Evolutionary conservation across 2,329 filamentous ascomycete genomes (phyloP).

Genomic region (Sodiomyces alkalinus): DNA sequence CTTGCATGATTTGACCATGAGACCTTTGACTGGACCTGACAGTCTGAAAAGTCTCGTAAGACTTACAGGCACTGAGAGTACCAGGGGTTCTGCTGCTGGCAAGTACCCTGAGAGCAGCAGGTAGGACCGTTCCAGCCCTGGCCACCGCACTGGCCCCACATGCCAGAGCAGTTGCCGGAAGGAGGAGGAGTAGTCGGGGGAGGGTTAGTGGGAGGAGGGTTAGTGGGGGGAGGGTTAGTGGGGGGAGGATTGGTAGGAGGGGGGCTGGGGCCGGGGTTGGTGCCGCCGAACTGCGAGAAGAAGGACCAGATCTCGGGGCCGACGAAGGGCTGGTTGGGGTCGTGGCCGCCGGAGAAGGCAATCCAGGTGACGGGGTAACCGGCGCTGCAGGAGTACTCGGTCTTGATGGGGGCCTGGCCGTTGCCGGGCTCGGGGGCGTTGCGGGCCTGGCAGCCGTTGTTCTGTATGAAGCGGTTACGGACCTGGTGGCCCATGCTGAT

Average conservation of each 20-base stretch:
- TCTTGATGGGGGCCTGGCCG: constrained; percentile 10
- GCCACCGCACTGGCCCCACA: constrained; percentile 1
- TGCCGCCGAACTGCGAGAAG: constrained; percentile 8
- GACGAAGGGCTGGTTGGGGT: constrained; percentile 3
- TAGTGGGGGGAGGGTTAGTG: background rate
- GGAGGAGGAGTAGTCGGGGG: background rate
- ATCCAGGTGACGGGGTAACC: constrained; percentile 16
- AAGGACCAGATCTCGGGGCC: constrained; percentile 8
- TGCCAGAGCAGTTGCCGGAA: background rate
- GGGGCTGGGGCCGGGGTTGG: background rate
- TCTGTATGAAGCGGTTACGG: constrained; percentile 20
- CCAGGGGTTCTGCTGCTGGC: constrained; percentile 2
- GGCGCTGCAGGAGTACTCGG: constrained; percentile 13
- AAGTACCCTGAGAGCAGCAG: background rate
- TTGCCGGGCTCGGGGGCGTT: constrained; percentile 8
- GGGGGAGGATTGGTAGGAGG: background rate
- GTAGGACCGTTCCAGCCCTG: constrained; percentile 1
- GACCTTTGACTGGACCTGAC: too few relatives aligned
- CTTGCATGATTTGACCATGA: too few relatives aligned
- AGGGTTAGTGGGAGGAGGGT: background rate
- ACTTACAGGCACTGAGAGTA: constrained; percentile 3
- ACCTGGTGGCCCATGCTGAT: constrained; percentile 18
- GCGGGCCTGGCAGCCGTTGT: constrained; percentile 19
- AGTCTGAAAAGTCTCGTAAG: too few relatives aligned
- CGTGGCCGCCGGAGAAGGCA: constrained; percentile 12